Conservation (phyloP, 2,329 filamentous ascomycete genomes). For the Cephalotrichum gorgonifer region DNA sequence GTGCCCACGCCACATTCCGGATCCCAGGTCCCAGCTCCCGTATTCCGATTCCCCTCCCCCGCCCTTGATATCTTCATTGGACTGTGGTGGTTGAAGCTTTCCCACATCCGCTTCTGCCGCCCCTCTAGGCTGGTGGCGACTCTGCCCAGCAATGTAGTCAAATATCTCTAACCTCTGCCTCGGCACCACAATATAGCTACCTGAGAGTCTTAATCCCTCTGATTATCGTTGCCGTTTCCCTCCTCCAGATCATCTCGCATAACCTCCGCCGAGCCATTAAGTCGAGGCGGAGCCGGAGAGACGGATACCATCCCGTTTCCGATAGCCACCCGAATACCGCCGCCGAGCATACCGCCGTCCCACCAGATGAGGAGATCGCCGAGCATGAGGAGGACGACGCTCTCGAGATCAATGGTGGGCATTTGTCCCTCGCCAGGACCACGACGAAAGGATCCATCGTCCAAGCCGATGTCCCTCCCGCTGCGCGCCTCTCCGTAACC, state of each 20-base stretch:
- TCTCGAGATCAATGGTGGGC: constrained; percentile 46
- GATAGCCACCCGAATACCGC: constrained; percentile 28
- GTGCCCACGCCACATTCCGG: no score
- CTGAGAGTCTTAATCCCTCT: constrained; percentile 73
- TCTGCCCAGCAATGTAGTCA: neutral
- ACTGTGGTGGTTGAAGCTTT: neutral
- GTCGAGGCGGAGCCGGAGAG: constrained; percentile 28
- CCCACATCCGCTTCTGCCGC: neutral
- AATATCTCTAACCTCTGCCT: constrained; percentile 5
- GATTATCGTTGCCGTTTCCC: constrained; percentile 57
- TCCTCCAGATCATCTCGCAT: constrained; percentile 54
- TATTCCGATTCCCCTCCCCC: neutral
- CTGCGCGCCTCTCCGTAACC: constrained; percentile 57
- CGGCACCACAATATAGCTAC: constrained; percentile 45
- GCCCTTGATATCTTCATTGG: neutral
- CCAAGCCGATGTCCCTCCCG: constrained; percentile 65
- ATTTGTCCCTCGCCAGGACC: constrained; percentile 47
- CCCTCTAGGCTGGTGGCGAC: neutral
- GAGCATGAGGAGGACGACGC: constrained; percentile 48
- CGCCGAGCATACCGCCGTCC: constrained; percentile 41
- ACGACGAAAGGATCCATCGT: constrained; percentile 54
- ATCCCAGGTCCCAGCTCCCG: no score
- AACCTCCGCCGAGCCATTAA: constrained; percentile 40
- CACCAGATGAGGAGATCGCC: constrained; percentile 29
- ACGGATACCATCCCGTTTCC: constrained; percentile 45